These are phyloP conservation scores for Cyclocybe aegerita DNA, from an alignment of 768 basidiomycete species.

Conservation along the genomic window DNA sequence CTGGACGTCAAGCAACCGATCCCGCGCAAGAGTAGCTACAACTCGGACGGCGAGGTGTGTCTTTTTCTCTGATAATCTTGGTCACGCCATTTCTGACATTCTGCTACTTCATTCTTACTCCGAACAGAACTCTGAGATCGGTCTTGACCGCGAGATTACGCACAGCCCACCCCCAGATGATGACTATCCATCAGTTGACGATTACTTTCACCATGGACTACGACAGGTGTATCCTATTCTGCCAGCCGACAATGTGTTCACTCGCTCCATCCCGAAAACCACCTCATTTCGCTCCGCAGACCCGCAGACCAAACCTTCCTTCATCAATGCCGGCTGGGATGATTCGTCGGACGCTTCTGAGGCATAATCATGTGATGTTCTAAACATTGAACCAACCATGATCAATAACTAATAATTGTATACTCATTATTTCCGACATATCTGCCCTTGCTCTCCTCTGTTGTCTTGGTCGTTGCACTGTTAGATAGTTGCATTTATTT, in stretches of 20 bases:
- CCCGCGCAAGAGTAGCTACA: background rate
- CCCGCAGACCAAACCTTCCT: constrained; percentile 44
- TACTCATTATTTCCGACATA: background rate
- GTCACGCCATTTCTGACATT: too few species aligned
- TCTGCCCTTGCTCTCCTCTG: background rate
- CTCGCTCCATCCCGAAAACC: constrained; percentile 22
- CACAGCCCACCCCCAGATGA: too few species aligned
- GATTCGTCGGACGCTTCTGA: constrained; percentile 43
- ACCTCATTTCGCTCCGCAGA: constrained; percentile 33
- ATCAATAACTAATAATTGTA: background rate
- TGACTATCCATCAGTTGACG: constrained; percentile 14
- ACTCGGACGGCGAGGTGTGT: constrained; percentile 24
- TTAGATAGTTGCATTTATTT: too few species aligned
- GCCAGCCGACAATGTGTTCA: constrained; percentile 14
- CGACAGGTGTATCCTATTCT: constrained; percentile 27
- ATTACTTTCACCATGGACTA: constrained; percentile 18
- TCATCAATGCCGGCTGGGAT: constrained; percentile 60
- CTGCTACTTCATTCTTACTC: too few species aligned
- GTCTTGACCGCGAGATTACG: too few species aligned
- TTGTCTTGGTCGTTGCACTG: background rate
- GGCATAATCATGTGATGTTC: constrained; percentile 11
- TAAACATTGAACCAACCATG: constrained; percentile 3
- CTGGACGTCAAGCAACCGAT: too few species aligned
- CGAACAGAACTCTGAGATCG: too few species aligned
- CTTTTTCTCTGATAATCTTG: background rate